phyloP scores from a whole-genome alignment of 352 stramenopile genomes.

The Pythium apleroticum region DNA sequence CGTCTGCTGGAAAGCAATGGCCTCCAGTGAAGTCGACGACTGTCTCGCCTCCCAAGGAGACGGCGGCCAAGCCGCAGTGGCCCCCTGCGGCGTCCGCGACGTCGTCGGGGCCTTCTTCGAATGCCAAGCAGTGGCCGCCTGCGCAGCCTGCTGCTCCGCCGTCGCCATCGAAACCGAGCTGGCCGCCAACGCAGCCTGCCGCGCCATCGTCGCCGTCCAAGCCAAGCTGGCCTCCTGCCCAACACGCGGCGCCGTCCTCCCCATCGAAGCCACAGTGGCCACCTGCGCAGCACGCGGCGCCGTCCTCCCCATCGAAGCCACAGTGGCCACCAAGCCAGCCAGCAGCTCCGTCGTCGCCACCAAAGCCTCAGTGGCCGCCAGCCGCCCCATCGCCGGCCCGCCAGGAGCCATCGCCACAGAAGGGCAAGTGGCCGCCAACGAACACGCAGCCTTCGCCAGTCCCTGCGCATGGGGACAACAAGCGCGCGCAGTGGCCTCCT shows the following conservation, averaged over 20 bases:
- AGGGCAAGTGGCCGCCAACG: conserved; percentile 43
- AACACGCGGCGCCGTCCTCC: conserved; percentile 19
- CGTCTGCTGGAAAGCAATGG: conserved; percentile 15
- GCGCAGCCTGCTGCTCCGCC: conserved; percentile 8
- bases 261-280: conserved; percentile 47
- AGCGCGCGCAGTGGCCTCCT: conserved; percentile 55
- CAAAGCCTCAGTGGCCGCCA: conserved; percentile 33
- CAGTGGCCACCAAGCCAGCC: conserved; percentile 29
- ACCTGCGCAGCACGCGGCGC: conserved; percentile 22
- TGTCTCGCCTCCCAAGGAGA: conserved; percentile 24
- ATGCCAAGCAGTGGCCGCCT: conserved; percentile 21
- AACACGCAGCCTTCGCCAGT: conserved; percentile 12
- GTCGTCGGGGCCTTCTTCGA: conserved; percentile 3
- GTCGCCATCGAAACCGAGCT: conserved; percentile 36
- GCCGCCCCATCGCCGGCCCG: conserved; percentile 22
- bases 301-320: conserved; percentile 25
- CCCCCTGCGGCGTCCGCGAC: conserved; percentile 34
- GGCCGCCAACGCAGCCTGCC: conserved; percentile 16
- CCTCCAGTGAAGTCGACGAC: conserved; percentile 22
- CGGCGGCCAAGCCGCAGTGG: conserved; percentile 30
- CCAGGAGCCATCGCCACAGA: conserved; percentile 27
- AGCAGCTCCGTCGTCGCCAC: conserved; percentile 6
- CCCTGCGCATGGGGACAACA: conserved; percentile 28
- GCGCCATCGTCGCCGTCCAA: conserved; percentile 25
- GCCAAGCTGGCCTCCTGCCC: conserved; percentile 40